Conservation (phyloP, 306 rosid genomes). For the Glycyrrhiza uralensis region DNA sequence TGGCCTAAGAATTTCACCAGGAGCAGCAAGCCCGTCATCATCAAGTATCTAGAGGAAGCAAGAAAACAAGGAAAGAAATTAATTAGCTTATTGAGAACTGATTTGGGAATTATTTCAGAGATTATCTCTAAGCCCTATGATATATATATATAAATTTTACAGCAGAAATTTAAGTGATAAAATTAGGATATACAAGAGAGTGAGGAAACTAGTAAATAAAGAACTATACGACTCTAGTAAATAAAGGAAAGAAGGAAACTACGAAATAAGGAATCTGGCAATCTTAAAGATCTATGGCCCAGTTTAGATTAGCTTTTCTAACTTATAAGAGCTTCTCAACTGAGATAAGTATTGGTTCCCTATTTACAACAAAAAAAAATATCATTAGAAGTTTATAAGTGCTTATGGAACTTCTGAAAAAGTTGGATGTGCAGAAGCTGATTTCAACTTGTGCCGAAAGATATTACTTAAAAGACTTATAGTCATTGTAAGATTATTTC, state of each 20-base stretch:
- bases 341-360: not conserved
- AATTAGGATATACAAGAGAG: not conserved
- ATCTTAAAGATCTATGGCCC: not conserved
- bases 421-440: not conserved
- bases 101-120: not conserved
- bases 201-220: not conserved
- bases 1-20: slow-evolving; percentile 76
- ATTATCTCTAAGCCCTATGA: too few relatives aligned
- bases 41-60: slow-evolving; percentile 61
- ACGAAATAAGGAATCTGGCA: not conserved
- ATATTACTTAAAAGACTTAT: not conserved
- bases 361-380: not conserved
- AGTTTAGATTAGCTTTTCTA: not conserved
- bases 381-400: not conserved
- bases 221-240: not conserved
- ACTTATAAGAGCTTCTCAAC: not conserved
- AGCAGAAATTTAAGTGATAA: not conserved
- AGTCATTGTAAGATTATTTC: too few relatives aligned
- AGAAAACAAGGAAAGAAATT: not conserved
- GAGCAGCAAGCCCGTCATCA: slow-evolving; percentile 93
- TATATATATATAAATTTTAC: too few relatives aligned
- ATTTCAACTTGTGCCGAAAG: not conserved
- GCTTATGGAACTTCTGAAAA: not conserved
- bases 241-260: not conserved
- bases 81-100: not conserved